Conservation (phyloP, 331 rosid species). For the Rosa hybrid region DNA sequence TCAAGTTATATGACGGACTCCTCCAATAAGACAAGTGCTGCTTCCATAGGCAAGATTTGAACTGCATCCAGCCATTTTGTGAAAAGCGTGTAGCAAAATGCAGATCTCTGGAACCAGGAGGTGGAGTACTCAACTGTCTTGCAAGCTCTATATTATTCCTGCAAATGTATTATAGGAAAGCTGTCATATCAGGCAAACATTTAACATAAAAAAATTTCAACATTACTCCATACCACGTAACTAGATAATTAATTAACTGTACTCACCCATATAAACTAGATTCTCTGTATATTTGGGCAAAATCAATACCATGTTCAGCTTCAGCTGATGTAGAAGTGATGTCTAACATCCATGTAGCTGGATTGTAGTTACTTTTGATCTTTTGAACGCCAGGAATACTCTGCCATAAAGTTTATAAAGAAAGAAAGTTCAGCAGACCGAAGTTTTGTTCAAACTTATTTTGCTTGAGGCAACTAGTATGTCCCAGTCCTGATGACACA, state of each 20-base stretch:
- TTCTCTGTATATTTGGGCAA: conserved; percentile 49
- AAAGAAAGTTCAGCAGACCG: not conserved
- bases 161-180: not conserved
- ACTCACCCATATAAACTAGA: conserved; percentile 50
- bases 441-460: not conserved
- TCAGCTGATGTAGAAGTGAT: conserved; percentile 53
- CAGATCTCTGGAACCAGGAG: conserved; percentile 47
- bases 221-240: not conserved
- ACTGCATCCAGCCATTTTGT: conserved; percentile 53
- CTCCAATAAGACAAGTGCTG: conserved; percentile 65
- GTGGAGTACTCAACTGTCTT: conserved; percentile 48
- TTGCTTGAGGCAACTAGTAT: not conserved
- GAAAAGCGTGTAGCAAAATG: conserved; percentile 50
- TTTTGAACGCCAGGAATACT: conserved; percentile 48
- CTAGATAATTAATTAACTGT: not conserved
- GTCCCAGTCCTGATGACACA: not conserved
- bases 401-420: conserved; percentile 21
- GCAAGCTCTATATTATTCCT: conserved; percentile 47
- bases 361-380: conserved; percentile 53
- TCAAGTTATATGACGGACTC: conserved; percentile 62
- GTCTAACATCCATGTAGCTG: conserved; percentile 67
- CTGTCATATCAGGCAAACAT: not conserved
- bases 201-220: not conserved
- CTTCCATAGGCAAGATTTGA: conserved; percentile 58
- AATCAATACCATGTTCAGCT: conserved; percentile 48